Evolutionary conservation across 768 basidiomycete species (phyloP).

Genomic region (Filobasidium wieringae): DNA sequence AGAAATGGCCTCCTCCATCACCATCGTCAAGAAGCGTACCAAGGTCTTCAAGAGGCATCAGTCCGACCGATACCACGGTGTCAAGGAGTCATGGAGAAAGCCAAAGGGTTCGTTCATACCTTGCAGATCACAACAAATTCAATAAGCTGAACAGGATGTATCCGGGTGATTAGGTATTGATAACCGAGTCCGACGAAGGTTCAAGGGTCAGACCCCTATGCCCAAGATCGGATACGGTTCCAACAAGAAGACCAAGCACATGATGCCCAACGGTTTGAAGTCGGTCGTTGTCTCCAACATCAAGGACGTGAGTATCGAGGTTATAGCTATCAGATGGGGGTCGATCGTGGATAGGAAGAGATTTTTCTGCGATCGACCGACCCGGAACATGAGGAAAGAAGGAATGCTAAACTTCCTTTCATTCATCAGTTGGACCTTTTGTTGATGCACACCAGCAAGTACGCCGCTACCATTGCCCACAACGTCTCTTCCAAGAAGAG

Average conservation of each 20-base stretch:
- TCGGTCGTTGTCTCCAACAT: conserved; percentile 91
- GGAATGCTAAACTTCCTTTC: too few species aligned
- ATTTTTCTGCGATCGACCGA: too few species aligned
- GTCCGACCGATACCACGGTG: conserved; percentile 90
- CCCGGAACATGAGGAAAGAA: too few species aligned
- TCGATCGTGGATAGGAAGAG: too few species aligned
- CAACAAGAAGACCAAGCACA: conserved; percentile 90
- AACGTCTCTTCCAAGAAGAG: conserved; percentile 93
- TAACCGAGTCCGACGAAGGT: conserved; percentile 51
- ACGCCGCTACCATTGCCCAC: conserved; percentile 93
- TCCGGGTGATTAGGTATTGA: conserved; percentile 57
- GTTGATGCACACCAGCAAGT: conserved; percentile 95
- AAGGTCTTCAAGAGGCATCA: conserved; percentile 99
- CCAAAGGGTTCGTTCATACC: conserved; percentile 55
- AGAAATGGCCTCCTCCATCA: conserved; percentile 41
- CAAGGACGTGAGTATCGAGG: conserved; percentile 53
- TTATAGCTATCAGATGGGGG: too few species aligned
- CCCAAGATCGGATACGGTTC: conserved; percentile 90
- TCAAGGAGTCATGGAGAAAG: conserved; percentile 99
- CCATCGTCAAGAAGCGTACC: conserved; percentile 93
- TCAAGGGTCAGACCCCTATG: conserved; percentile 89
- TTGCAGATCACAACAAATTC: background rate
- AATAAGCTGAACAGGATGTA: background rate
- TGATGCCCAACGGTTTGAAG: conserved; percentile 91
- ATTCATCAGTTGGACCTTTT: conserved; percentile 61